These are phyloP conservation scores for Dactylellina sp. DNA, from an alignment of 2,329 filamentous ascomycete species.

Conservation along the genomic window DNA sequence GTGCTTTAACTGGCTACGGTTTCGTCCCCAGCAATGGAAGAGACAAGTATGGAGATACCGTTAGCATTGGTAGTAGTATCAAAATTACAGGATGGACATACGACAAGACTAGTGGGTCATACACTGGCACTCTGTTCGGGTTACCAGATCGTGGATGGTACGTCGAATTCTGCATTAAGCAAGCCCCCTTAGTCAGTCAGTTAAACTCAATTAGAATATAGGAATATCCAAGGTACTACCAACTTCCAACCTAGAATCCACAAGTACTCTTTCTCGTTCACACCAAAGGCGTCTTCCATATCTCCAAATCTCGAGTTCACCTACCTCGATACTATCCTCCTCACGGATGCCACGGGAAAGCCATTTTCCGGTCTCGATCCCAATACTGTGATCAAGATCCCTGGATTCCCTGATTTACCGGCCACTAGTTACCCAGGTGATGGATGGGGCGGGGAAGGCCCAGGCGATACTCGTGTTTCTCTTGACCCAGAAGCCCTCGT, in stretches of 20 bases:
- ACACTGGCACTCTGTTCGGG: slow-evolving; percentile 73
- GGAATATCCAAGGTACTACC: slow-evolving; percentile 77
- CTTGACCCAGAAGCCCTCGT: slow-evolving; percentile 77
- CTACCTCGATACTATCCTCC: slow-evolving; percentile 74
- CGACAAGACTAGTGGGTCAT: slow-evolving; percentile 69
- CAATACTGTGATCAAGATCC: slow-evolving; percentile 68
- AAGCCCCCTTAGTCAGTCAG: background rate
- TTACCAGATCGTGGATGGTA: slow-evolving; percentile 77
- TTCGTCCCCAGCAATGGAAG: slow-evolving; percentile 70
- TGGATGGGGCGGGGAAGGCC: slow-evolving; percentile 73
- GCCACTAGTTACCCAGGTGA: slow-evolving; percentile 74
- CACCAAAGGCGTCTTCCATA: slow-evolving; percentile 67
- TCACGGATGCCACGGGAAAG: slow-evolving; percentile 73
- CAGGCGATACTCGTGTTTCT: slow-evolving; percentile 71
- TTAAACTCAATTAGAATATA: slow-evolving; percentile 57
- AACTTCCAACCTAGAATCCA: slow-evolving; percentile 77
- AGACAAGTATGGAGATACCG: slow-evolving; percentile 77
- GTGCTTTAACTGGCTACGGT: slow-evolving; percentile 76
- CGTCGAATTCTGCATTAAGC: slow-evolving; percentile 47
- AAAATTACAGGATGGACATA: slow-evolving; percentile 73
- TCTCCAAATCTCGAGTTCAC: slow-evolving; percentile 72
- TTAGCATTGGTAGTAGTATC: slow-evolving; percentile 75
- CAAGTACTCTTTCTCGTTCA: slow-evolving; percentile 73
- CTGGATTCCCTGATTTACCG: slow-evolving; percentile 73
- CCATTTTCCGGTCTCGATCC: slow-evolving; percentile 75